Base-by-base conservation (phyloP, 176 grass and related monocot genomes). In the Triticum timopheevii region DNA sequence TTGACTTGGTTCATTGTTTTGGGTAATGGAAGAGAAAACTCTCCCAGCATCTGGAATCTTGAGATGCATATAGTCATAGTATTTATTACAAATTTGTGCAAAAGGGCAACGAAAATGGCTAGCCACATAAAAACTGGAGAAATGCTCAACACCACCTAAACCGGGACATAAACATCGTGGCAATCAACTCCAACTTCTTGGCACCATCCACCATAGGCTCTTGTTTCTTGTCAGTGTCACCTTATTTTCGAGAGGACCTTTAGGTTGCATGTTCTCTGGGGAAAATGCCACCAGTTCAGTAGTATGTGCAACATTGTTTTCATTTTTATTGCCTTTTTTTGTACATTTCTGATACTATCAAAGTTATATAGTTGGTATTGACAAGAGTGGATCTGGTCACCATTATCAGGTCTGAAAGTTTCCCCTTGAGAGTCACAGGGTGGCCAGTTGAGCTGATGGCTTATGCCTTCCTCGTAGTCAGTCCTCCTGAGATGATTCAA, bases 391-490 rank as follows among this genome's bases (percentile, higher is more conserved):
- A 79, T 42, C 25, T 85, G 83, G 66, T 76, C 34, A 73, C 74
- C 34, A 77, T 94, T 77, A 65, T 56, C 76, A 96, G 97, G 58
- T 90, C 76, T 73, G 90, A 96, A 87, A 93, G 90, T 81, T 98
- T 94, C 80, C 97, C 97, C 31, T 90, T 98, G 92, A 87, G 91
- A 78, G 87, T 98, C 28, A 96, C 92, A 61, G 97, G 97, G 13
- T 98, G 94, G 97, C 90, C 97, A 72, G 84, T 98, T 90, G 97
- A 98, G 86, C 88, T 98, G 80, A 96, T 94, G 92, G 97, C 94
- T 88, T 98, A 98, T 82, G 90, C 97, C 35, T 94, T 92, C 65
- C 94, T 98, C 63, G 88, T 94, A 67, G 97, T 96, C 65, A 94
- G 97, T 81, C 94, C 92, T 77, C 97, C 93, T 13, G 88, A 87